Conservation (phyloP, 2,329 filamentous ascomycete species). For the Paracamarosporium sp. region DNA sequence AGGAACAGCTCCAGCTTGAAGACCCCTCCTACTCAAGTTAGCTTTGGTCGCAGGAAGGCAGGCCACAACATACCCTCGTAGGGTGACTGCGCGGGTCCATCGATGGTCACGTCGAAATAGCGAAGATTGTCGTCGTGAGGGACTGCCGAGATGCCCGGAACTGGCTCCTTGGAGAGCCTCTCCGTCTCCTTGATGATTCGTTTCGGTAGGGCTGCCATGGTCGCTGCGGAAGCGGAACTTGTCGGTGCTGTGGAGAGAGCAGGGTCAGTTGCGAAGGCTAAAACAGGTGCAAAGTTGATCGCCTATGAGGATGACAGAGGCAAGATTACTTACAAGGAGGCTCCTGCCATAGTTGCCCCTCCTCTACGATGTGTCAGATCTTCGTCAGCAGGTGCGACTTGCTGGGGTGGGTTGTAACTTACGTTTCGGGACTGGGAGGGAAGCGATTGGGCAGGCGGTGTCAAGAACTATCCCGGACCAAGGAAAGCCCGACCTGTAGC, state of each 20-base stretch:
- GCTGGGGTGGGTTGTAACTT: background rate
- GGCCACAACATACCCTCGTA: constrained; percentile 79
- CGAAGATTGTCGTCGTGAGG: constrained; percentile 97
- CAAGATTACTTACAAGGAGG: background rate
- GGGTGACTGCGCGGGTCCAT: constrained; percentile 88
- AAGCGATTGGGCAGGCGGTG: background rate
- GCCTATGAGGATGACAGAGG: background rate
- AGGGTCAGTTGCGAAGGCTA: background rate
- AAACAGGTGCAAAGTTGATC: background rate
- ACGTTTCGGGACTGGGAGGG: background rate
- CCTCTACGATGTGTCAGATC: background rate
- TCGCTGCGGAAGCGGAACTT: background rate
- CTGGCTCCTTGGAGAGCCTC: constrained; percentile 95
- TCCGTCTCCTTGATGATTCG: constrained; percentile 99
- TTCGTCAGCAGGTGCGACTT: background rate
- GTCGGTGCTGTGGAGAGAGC: background rate
- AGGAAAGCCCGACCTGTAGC: background rate
- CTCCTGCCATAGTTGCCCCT: background rate
- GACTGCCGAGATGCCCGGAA: constrained; percentile 92
- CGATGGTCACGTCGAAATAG: constrained; percentile 97
- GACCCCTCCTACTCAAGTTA: constrained; percentile 67
- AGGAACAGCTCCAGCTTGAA: constrained; percentile 98
- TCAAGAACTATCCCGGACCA: background rate
- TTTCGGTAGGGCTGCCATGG: constrained; percentile 80
- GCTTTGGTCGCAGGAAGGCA: background rate